phyloP scores from a whole-genome alignment of 225 moss, liverwort and hornwort species.

The Physcomitrium patens region DNA sequence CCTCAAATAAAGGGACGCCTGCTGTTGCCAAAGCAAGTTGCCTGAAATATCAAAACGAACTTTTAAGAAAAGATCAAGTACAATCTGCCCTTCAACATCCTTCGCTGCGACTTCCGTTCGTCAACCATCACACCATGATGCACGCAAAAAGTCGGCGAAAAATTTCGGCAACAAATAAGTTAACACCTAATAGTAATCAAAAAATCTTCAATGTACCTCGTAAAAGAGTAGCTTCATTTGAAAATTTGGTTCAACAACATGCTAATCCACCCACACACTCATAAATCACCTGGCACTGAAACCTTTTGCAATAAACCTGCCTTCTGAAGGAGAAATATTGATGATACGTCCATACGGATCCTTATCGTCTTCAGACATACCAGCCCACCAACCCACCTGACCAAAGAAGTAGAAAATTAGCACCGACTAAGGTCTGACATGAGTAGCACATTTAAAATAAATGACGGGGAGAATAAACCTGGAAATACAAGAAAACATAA shows the following conservation, averaged over 20 bases:
- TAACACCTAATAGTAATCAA: constrained; percentile 12
- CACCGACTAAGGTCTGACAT: neutral
- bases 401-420: constrained; percentile 2
- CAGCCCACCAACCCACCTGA: constrained; percentile 98
- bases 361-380: constrained; percentile 81
- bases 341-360: constrained; percentile 92
- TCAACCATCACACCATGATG: neutral
- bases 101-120: neutral
- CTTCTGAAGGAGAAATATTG: constrained; percentile 74
- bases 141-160: constrained; percentile 2
- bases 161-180: neutral
- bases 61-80: neutral
- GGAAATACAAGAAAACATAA: neutral
- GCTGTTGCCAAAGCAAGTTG: constrained; percentile 78
- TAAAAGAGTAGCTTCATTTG: constrained; percentile 9
- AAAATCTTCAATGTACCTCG: neutral
- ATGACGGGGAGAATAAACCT: neutral
- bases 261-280: neutral
- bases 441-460: neutral
- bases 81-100: neutral
- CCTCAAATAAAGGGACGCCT: constrained; percentile 88
- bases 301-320: constrained; percentile 80
- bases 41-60: constrained; percentile 49
- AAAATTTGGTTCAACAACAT: constrained; percentile 9
- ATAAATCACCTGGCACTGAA: constrained; percentile 63